Conservation (phyloP, 306 rosid genomes). For the Citrullus colocynthis region DNA sequence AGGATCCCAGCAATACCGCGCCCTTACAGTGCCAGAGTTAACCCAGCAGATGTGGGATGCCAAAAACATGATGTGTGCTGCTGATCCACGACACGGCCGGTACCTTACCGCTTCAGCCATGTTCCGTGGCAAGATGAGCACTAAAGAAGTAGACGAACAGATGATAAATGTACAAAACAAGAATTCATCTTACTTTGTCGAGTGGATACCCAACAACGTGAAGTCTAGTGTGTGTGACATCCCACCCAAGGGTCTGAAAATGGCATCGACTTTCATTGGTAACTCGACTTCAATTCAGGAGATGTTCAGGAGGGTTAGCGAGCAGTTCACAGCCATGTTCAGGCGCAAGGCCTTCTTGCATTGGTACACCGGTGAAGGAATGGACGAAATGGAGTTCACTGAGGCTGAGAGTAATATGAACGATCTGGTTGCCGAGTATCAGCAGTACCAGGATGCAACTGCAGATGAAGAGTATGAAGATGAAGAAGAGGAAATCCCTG, state of each 20-base stretch:
- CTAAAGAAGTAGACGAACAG: slow-evolving; percentile 84
- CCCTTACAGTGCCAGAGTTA: slow-evolving; percentile 36
- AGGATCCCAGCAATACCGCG: slow-evolving; percentile 81
- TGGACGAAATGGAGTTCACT: slow-evolving; percentile 91
- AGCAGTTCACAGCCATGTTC: slow-evolving; percentile 89
- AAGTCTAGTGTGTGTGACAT: slow-evolving; percentile 84
- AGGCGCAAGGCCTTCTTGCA: slow-evolving; percentile 65
- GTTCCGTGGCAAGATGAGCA: slow-evolving; percentile 93
- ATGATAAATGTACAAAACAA: slow-evolving; percentile 79
- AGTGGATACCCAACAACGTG: slow-evolving; percentile 77
- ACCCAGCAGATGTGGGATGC: slow-evolving; percentile 59
- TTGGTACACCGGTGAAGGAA: slow-evolving; percentile 91
- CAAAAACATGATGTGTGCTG: slow-evolving; percentile 72
- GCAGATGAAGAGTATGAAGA: slow-evolving; percentile 37
- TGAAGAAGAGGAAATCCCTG: slow-evolving; percentile 44
- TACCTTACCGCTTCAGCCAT: slow-evolving; percentile 75
- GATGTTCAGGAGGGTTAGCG: slow-evolving; percentile 91
- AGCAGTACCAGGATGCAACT: slow-evolving; percentile 82
- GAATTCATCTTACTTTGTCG: slow-evolving; percentile 77
- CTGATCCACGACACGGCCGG: slow-evolving; percentile 85
- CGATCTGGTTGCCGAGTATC: slow-evolving; percentile 81
- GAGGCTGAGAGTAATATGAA: slow-evolving; percentile 92
- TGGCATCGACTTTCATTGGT: slow-evolving; percentile 69
- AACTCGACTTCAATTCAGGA: slow-evolving; percentile 76
- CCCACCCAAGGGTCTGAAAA: slow-evolving; percentile 64